Evolutionary conservation across 495 filamentous ascomycete species (phyloP).

Genomic region (Aspergillus sclerotioniger): DNA sequence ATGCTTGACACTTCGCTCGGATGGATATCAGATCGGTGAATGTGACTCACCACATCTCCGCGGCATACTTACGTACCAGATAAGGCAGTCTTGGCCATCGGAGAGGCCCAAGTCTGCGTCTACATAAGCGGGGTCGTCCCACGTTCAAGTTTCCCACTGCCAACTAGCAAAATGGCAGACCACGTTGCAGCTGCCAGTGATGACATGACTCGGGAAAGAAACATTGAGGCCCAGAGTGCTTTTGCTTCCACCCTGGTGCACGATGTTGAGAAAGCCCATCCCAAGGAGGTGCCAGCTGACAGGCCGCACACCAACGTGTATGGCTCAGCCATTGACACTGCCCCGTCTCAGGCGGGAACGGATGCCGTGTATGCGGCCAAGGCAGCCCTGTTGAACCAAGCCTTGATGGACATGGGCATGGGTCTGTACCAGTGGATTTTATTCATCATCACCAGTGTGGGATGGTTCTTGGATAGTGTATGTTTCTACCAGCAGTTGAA

Average conservation of each 20-base stretch:
- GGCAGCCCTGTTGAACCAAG: conserved; percentile 6
- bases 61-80: background rate
- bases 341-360: conserved; percentile 2
- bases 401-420: conserved; percentile 68
- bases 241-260: conserved; percentile 22
- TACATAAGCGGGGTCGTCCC: conserved; percentile 4
- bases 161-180: background rate
- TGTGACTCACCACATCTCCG: conserved; percentile 1
- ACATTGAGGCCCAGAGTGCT: conserved; percentile 22
- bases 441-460: conserved; percentile 69
- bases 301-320: conserved; percentile 7
- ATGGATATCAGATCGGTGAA: too few species aligned
- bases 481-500: conserved; percentile 9
- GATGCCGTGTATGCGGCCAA: conserved; percentile 37
- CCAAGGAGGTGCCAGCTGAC: conserved; percentile 7
- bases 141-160: background rate
- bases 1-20: too few species aligned
- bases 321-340: conserved; percentile 3
- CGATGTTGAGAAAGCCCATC: conserved; percentile 19
- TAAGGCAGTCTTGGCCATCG: background rate
- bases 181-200: background rate
- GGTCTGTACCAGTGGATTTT: conserved; percentile 75
- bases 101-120: background rate
- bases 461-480: conserved; percentile 57
- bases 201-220: conserved; percentile 7